Evolutionary conservation across 2,329 filamentous ascomycete genomes (phyloP).

Genomic region (Colletotrichum shisoi): DNA sequence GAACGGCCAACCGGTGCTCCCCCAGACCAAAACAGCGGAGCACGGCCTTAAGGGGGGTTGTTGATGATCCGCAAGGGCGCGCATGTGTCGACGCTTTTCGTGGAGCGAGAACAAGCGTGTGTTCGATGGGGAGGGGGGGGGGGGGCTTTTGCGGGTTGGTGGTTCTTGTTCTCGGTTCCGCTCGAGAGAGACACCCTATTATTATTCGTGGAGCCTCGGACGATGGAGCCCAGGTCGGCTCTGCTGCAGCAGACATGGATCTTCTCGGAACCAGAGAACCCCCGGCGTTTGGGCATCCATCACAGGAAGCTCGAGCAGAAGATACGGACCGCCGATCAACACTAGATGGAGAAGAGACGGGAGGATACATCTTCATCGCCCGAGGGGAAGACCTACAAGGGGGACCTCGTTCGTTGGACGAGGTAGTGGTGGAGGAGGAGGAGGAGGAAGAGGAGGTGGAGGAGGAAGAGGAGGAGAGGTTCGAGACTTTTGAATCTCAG

Average conservation of each 20-base stretch:
- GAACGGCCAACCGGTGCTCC: neutral
- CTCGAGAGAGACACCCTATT: neutral
- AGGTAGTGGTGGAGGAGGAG: no score
- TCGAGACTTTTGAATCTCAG: neutral
- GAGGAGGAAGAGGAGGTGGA: neutral
- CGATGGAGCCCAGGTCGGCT: conserved; percentile 9
- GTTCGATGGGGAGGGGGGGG: no score
- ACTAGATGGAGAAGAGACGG: neutral
- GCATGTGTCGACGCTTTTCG: neutral
- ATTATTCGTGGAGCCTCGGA: conserved; percentile 13
- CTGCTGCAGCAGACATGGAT: conserved; percentile 20
- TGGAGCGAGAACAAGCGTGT: neutral
- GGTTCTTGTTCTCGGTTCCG: no score
- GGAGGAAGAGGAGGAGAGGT: neutral
- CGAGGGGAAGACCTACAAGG: neutral
- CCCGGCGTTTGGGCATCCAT: conserved; percentile 6
- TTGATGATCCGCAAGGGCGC: neutral
- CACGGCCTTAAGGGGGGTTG: no score
- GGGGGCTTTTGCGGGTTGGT: neutral
- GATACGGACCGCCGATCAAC: conserved; percentile 1
- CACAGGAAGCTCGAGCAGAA: neutral
- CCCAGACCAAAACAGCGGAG: conserved; percentile 14
- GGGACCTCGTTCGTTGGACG: no score
- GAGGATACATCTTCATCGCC: neutral
- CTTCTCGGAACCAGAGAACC: neutral